Conservation (phyloP, 176 grass and related monocot genomes). For the Phyllostachys edulis region DNA sequence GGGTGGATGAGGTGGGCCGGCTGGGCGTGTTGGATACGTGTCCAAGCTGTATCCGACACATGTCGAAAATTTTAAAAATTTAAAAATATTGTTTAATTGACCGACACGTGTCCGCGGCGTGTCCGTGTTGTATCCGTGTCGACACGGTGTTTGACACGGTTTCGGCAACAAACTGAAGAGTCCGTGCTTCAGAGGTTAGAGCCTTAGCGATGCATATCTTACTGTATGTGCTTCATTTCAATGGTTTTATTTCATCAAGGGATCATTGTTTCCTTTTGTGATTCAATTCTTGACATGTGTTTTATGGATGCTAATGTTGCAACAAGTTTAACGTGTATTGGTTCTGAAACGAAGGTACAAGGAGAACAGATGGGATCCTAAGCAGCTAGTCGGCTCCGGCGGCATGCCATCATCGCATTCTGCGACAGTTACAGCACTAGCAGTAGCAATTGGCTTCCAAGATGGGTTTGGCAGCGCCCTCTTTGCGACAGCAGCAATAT, state of each 20-base stretch:
- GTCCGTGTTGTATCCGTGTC: too few species aligned
- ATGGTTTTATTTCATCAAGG: neutral
- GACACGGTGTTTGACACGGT: too few species aligned
- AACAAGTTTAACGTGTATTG: slow-evolving; percentile 24
- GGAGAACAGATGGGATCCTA: slow-evolving; percentile 91
- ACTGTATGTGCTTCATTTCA: neutral
- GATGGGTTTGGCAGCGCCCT: slow-evolving; percentile 68
- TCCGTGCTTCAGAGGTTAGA: too few species aligned
- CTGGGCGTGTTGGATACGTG: too few species aligned
- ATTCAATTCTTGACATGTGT: neutral
- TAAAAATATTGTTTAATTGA: too few species aligned
- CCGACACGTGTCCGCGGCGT: too few species aligned
- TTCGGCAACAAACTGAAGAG: too few species aligned
- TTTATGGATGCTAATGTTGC: neutral
- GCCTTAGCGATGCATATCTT: neutral
- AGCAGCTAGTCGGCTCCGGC: slow-evolving; percentile 75
- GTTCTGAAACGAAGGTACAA: slow-evolving; percentile 67
- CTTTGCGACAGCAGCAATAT: slow-evolving; percentile 72
- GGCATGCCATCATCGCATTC: slow-evolving; percentile 98
- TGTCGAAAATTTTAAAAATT: too few species aligned
- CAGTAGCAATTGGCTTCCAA: slow-evolving; percentile 72
- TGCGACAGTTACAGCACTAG: slow-evolving; percentile 76
- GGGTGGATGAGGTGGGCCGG: too few species aligned
- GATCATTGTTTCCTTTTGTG: neutral
- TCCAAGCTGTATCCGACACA: too few species aligned